A percentile compares a stretch with the other conserved stretches of the same genome.
phyloP scores from a whole-genome alignment of 768 basidiomycete species.

The Lactarius psammicola region DNA sequence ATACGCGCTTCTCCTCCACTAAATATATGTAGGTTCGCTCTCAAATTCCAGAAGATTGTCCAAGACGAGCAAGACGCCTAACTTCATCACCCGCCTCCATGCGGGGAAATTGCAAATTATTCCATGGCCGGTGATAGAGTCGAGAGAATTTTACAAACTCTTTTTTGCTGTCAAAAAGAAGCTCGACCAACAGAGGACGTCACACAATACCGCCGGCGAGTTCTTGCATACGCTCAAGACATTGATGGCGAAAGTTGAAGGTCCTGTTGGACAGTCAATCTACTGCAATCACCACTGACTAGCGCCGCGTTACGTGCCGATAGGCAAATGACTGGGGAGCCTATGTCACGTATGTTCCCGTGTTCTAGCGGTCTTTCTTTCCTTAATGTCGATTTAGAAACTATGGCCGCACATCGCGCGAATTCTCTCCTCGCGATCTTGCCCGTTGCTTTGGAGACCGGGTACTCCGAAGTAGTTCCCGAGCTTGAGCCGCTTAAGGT shows the following conservation, averaged over 20 bases:
- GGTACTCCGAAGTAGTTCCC: conserved; percentile 45
- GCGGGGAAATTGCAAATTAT: conserved; percentile 55
- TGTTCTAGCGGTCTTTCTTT: background rate
- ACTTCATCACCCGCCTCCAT: conserved; percentile 62
- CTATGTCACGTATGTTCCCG: conserved; percentile 50
- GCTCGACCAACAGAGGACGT: conserved; percentile 49
- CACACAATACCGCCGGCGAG: conserved; percentile 51
- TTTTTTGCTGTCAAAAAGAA: conserved; percentile 48
- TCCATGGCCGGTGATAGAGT: conserved; percentile 68
- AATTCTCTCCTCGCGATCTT: conserved; percentile 40
- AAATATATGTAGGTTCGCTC: conserved; percentile 43
- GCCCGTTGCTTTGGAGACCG: conserved; percentile 47
- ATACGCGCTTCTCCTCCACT: background rate
- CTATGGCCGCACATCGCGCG: conserved; percentile 47
- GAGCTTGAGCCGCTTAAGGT: conserved; percentile 53
- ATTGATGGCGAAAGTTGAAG: conserved; percentile 66
- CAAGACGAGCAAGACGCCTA: conserved; percentile 58
- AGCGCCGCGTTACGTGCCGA: background rate
- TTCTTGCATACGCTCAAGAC: conserved; percentile 60
- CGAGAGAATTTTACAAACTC: conserved; percentile 55
- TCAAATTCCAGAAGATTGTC: conserved; percentile 62
- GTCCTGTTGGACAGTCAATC: too few relatives aligned
- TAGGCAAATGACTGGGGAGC: conserved; percentile 67
- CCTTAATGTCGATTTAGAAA: conserved; percentile 37
- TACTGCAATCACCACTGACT: too few relatives aligned